phyloP scores from a whole-genome alignment of 164 flowering plant species.

The Vitis vinifera region ASM3070453v1 NC_081823.1:928001-928500 shows the following conservation, averaged over 20 bases:
- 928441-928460: neutral
- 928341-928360: no score
- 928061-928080: neutral
- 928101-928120: no score
- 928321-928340: no score
- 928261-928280: neutral
- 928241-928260: neutral
- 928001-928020: neutral
- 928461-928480: slow-evolving; percentile 40
- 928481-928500: slow-evolving; percentile 58
- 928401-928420: no score
- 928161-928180: neutral
- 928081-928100: neutral
- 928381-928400: no score
- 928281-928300: no score
- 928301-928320: no score
- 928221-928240: neutral
- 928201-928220: neutral
- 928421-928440: neutral
- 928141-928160: no score
- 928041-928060: neutral
- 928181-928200: neutral
- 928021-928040: neutral
- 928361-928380: no score
- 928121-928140: no score